phyloP scores from a whole-genome alignment of 176 grass and related monocot genomes.

The Rhipidocladum racemiflorum region DNA sequence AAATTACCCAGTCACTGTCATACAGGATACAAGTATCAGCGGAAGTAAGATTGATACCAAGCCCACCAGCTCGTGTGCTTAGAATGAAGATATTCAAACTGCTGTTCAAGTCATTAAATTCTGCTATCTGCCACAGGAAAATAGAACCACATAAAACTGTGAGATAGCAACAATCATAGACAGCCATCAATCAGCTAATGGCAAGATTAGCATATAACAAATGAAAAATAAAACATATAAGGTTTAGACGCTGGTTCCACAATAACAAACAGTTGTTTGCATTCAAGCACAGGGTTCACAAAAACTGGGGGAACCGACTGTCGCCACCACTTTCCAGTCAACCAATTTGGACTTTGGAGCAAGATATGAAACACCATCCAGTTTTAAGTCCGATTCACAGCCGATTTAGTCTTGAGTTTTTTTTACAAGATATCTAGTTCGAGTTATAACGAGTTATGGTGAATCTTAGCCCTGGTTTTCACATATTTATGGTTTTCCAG shows the following conservation, averaged over 20 bases:
- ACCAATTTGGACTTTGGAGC: neutral
- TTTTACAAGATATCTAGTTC: neutral
- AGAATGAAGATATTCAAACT: slow-evolving; percentile 72
- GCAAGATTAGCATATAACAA: neutral
- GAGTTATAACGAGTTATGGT: neutral
- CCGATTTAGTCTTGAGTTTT: too few relatives aligned
- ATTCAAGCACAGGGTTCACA: neutral
- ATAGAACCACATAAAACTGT: neutral
- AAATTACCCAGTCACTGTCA: slow-evolving; percentile 88
- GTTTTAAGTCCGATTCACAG: neutral
- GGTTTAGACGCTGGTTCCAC: neutral
- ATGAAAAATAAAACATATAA: neutral
- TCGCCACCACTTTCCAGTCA: neutral
- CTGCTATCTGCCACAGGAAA: slow-evolving; percentile 62
- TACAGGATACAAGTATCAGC: slow-evolving; percentile 94
- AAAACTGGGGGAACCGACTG: neutral
- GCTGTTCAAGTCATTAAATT: slow-evolving; percentile 81
- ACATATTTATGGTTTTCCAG: neutral
- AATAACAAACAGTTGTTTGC: neutral
- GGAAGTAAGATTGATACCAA: slow-evolving; percentile 92
- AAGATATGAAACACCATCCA: neutral
- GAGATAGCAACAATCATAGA: neutral
- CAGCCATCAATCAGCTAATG: neutral
- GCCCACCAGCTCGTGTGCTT: slow-evolving; percentile 85
- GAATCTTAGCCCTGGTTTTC: neutral